phyloP scores from a whole-genome alignment of 352 stramenopile species.

The Globisporangium cederbergense region DNA sequence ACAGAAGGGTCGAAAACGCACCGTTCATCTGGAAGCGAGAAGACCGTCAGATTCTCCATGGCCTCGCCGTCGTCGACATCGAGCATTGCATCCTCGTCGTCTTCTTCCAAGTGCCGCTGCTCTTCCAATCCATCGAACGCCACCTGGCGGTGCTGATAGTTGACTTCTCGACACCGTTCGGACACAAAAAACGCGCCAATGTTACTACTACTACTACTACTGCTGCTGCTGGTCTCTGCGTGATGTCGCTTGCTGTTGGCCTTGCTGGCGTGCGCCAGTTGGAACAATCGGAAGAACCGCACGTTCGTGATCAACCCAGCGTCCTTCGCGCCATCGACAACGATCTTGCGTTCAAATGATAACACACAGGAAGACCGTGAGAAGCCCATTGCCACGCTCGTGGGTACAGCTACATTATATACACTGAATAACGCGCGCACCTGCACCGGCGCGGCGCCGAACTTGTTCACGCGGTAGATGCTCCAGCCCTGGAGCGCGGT shows the following conservation, averaged over 20 bases:
- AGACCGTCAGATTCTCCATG: constrained; percentile 47
- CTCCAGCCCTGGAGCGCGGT: constrained; percentile 37
- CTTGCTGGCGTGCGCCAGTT: constrained; percentile 15
- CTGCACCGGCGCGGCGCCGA: constrained; percentile 45
- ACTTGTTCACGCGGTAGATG: constrained; percentile 59
- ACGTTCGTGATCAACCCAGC: constrained; percentile 39
- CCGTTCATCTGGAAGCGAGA: constrained; percentile 52
- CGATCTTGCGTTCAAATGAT: constrained; percentile 27
- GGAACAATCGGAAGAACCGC: constrained; percentile 61
- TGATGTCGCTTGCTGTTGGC: neutral
- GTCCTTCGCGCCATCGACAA: constrained; percentile 40
- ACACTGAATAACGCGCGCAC: constrained; percentile 17
- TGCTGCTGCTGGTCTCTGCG: neutral
- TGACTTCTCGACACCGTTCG: constrained; percentile 36
- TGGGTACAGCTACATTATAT: neutral
- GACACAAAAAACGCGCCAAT: constrained; percentile 51
- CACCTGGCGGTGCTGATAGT: constrained; percentile 19
- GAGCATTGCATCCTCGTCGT: constrained; percentile 35
- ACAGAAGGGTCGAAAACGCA: constrained; percentile 8
- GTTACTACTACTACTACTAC: neutral
- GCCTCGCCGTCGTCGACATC: constrained; percentile 25
- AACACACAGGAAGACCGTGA: neutral
- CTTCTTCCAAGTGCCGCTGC: constrained; percentile 29
- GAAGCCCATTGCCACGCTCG: neutral
- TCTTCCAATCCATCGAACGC: constrained; percentile 20